phyloP scores from a whole-genome alignment of 805 yeast species.

The Starmerella asiatica region DNA sequence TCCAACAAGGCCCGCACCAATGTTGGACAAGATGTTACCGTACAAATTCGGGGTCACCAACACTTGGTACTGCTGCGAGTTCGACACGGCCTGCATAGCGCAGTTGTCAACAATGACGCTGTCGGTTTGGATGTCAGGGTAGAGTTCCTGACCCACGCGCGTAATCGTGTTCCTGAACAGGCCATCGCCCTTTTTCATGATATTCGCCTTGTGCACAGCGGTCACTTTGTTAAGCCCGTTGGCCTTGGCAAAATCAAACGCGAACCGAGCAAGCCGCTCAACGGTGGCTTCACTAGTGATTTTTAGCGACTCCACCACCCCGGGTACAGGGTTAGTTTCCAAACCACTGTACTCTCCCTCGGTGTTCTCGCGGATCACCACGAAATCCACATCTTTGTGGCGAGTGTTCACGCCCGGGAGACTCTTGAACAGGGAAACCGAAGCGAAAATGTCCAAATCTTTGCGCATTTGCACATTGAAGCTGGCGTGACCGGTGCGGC shows the following conservation, averaged over 20 bases:
- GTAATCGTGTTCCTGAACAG: conserved; percentile 88
- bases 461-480: conserved; percentile 93
- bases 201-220: conserved; percentile 97
- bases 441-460: conserved; percentile 89
- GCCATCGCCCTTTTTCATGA: conserved; percentile 98
- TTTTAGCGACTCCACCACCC: conserved; percentile 93
- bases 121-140: conserved; percentile 67
- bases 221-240: conserved; percentile 87
- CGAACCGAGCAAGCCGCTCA: conserved; percentile 94
- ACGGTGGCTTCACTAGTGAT: conserved; percentile 88
- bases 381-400: conserved; percentile 67
- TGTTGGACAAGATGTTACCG: conserved; percentile 94
- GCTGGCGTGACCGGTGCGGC: conserved; percentile 65
- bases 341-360: conserved; percentile 99
- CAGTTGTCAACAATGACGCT: conserved; percentile 98
- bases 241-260: conserved; percentile 86
- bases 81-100: conserved; percentile 97
- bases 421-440: conserved; percentile 84
- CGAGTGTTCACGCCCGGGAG: conserved; percentile 89
- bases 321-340: conserved; percentile 74
- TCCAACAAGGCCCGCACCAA: conserved; percentile 94
- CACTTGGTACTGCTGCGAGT: conserved; percentile 96
- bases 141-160: conserved; percentile 61
- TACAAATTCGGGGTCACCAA: conserved; percentile 95
- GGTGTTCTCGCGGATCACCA: conserved; percentile 95